Evolutionary conservation across 192 early-diverging fungal genomes (phyloP).

Genomic region (Coemansia furcata): DNA sequence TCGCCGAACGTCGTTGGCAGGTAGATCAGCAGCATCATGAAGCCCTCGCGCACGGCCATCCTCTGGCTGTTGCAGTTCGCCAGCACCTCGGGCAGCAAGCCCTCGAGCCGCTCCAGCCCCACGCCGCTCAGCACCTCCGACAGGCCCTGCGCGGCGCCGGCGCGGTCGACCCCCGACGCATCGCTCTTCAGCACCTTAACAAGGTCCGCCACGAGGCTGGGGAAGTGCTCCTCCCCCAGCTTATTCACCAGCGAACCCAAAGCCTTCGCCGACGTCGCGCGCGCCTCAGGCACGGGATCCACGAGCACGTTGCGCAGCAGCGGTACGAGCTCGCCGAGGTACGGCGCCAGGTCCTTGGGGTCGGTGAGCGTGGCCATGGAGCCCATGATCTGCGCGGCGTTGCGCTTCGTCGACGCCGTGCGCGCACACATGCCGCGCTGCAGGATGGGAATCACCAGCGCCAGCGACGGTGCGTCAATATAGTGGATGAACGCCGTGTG

Average conservation of each 20-base stretch:
- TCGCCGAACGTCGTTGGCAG: conserved; percentile 93
- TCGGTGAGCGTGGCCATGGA: conserved; percentile 97
- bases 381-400: conserved; percentile 96
- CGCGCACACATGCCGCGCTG: conserved; percentile 90
- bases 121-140: conserved; percentile 90
- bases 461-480: conserved; percentile 94
- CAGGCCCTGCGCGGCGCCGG: conserved; percentile 96
- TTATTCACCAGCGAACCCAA: conserved; percentile 89
- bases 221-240: conserved; percentile 93
- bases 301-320: conserved; percentile 85
- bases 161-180: conserved; percentile 87
- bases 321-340: conserved; percentile 79
- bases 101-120: conserved; percentile 80
- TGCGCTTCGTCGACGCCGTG: conserved; percentile 87
- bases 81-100: conserved; percentile 86
- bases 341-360: conserved; percentile 88
- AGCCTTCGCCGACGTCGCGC: conserved; percentile 90
- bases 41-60: conserved; percentile 90
- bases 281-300: conserved; percentile 95
- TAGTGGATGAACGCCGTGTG: conserved; percentile 98
- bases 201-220: conserved; percentile 84
- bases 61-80: conserved; percentile 68
- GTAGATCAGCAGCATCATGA: conserved; percentile 92
- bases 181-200: conserved; percentile 84
- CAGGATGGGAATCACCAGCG: conserved; percentile 91